These are phyloP conservation scores for Marasmius tenuissimus DNA, from an alignment of 1,284 basidiomycete species.

Conservation along the genomic window DNA sequence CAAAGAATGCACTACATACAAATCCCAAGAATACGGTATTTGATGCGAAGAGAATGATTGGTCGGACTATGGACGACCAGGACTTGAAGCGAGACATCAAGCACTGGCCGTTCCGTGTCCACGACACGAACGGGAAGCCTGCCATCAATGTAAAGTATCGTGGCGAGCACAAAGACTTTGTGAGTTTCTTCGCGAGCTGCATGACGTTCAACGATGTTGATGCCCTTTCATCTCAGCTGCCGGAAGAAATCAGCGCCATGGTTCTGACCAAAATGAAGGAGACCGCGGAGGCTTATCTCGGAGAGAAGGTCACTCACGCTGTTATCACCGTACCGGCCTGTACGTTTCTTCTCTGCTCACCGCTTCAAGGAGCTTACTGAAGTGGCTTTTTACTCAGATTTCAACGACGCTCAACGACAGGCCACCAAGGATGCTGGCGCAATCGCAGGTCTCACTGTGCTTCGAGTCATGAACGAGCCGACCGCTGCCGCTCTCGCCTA, in stretches of 20 bases:
- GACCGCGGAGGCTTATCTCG: constrained; percentile 96
- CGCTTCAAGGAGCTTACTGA: not conserved
- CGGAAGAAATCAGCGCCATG: constrained; percentile 98
- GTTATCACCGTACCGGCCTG: constrained; percentile 93
- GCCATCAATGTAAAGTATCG: constrained; percentile 73
- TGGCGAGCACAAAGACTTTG: constrained; percentile 71
- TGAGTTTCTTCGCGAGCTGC: constrained; percentile 28
- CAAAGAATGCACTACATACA: constrained; percentile 58
- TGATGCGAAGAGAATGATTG: constrained; percentile 84
- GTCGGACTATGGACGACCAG: constrained; percentile 63
- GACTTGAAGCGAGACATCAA: constrained; percentile 67
- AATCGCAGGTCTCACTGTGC: constrained; percentile 89
- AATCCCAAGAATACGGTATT: constrained; percentile 85
- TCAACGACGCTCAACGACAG: constrained; percentile 96
- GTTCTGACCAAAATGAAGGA: constrained; percentile 98
- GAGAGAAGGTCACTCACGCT: constrained; percentile 80
- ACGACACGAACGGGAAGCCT: constrained; percentile 72
- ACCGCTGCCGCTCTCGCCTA: constrained; percentile 95
- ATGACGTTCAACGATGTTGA: constrained; percentile 3
- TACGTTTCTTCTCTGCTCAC: not conserved
- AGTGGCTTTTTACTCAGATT: constrained; percentile 45
- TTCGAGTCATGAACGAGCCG: constrained; percentile 97
- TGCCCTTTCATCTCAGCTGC: constrained; percentile 55
- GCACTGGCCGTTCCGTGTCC: constrained; percentile 69
- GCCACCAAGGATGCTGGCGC: constrained; percentile 94